Base-by-base conservation (phyloP, 73 alveolate genomes). In the Stentor coeruleus region DNA sequence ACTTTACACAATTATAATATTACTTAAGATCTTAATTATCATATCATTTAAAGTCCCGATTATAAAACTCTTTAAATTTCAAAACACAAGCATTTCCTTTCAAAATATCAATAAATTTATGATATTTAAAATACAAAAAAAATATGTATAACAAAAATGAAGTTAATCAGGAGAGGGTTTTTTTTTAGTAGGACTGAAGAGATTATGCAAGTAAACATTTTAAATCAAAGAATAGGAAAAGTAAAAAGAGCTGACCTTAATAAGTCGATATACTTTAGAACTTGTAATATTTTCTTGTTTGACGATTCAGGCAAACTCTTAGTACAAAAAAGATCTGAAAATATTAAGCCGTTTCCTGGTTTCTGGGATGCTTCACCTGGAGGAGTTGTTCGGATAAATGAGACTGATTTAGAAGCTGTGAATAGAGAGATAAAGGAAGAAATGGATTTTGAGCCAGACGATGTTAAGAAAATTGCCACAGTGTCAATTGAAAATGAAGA, bases 371-470 rank as follows among this genome's bases (percentile, higher is more conserved):
- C 66, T 49, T 6, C 66, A 49, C 66, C 66, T 49, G 66, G 66
- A 49, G 66, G 66, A 20, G 66, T 49, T 49, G 66, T 49, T 49
- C 6, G 66, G 66, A 49, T 49, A 11, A 49, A 49, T 49, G 66
- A 49, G 20, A 49, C 28, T 49, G 66, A 49, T 49, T 20, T 11
- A 20, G 66, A 49, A 49, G 66, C 66, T 49, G 66, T 20, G 66
- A 49, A 11, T 49, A 49, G 66, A 20, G 66, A 49, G 20, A 49
- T 49, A 11, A 49, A 11, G 66, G 66, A 49, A 49, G 66, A 49
- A 20, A 49, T 49, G 66, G 66, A 20, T 11, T 49, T 49, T 6
- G 28, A 49, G 66, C 28, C 20, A 20, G 66, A 49, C 20, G 20
- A 49, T 20, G 6, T 49, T 6, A 49, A 49, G 66, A 49, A 49